Base-by-base conservation (phyloP, 495 filamentous ascomycete species). In the Penicillium pancosmium region DNA sequence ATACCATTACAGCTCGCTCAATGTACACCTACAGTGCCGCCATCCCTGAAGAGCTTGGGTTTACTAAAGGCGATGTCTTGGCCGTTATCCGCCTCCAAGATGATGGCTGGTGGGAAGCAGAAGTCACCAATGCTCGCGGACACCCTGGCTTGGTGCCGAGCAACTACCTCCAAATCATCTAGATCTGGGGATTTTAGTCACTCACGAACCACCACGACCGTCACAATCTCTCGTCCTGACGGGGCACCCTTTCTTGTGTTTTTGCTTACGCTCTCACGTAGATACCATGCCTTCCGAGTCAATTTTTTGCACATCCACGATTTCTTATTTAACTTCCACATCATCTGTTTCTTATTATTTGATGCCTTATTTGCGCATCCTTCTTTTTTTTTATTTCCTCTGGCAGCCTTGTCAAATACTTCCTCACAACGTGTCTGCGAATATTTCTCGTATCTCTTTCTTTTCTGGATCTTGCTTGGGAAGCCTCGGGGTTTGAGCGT, bases 51-150 rank as follows among this genome's bases (percentile, higher is more conserved):
- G 95, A 99, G 72, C 80, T 99, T 34, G 88, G 89, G 16, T 99
- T 99, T 66, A 82, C 84, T 11, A 98, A 98, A 75, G 95, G 95
- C 50, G 95, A 99, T 68, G 80, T 91, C 51, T 77, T 99, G 8
- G 91, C 93, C 1, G 86, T 99, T n/a, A 75, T 96, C 35, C 82
- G 91, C 60, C 85, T 93, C 57, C 95, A 99, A 71, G 95, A 99
- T 73, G 95, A 99, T 68, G 95, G 95, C 11, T 99, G 95, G 95
- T 99, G 95, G 95, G 94, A 98, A 79, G 94, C 95, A 13, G 93
- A 97, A 75, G 84, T 96, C 53, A 90, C 91, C 51, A 90, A 90
- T 0, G 86, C 84, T 64, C 87, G 86, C 25, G 82, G 84, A 18
- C 81, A 86, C 63, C 78, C 89, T 11, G 95, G 95, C 23, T 78